Evolutionary conservation across 1,284 basidiomycete genomes (phyloP).

Genomic region (Ustilago lituana): DNA sequence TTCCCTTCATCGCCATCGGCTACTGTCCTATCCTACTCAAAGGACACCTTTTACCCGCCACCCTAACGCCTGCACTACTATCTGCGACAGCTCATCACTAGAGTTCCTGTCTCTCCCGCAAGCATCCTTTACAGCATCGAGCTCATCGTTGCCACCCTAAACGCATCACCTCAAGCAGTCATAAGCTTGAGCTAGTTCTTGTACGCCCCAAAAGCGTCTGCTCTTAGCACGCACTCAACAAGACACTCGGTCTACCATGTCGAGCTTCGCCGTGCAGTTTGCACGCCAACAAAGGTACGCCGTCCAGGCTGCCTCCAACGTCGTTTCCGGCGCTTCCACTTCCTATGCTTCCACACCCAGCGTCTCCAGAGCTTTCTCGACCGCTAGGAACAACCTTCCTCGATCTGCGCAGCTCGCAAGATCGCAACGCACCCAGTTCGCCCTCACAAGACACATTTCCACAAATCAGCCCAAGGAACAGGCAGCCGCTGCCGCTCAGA

Average conservation of each 20-base stretch:
- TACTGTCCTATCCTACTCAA: not conserved
- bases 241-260: slow-evolving; percentile 24
- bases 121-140: not conserved
- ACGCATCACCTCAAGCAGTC: not conserved
- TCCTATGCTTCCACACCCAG: slow-evolving; percentile 29
- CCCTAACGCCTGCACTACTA: not conserved
- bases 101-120: not conserved
- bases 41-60: not conserved
- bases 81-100: not conserved
- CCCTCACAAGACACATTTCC: slow-evolving; percentile 50
- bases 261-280: slow-evolving; percentile 50
- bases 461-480: slow-evolving; percentile 51
- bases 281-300: slow-evolving; percentile 47
- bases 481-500: slow-evolving; percentile 46
- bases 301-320: slow-evolving; percentile 41
- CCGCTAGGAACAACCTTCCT: slow-evolving; percentile 42
- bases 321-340: slow-evolving; percentile 30
- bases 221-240: slow-evolving; percentile 1
- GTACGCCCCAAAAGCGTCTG: slow-evolving; percentile 3
- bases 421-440: slow-evolving; percentile 38
- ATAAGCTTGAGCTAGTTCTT: not conserved
- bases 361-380: slow-evolving; percentile 43
- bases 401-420: slow-evolving; percentile 31
- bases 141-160: slow-evolving; percentile 11
- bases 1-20: slow-evolving; percentile 3